These are phyloP conservation scores for Chondrostereum purpureum DNA, from an alignment of 1,284 basidiomycete genomes.

Conservation along the genomic window DNA sequence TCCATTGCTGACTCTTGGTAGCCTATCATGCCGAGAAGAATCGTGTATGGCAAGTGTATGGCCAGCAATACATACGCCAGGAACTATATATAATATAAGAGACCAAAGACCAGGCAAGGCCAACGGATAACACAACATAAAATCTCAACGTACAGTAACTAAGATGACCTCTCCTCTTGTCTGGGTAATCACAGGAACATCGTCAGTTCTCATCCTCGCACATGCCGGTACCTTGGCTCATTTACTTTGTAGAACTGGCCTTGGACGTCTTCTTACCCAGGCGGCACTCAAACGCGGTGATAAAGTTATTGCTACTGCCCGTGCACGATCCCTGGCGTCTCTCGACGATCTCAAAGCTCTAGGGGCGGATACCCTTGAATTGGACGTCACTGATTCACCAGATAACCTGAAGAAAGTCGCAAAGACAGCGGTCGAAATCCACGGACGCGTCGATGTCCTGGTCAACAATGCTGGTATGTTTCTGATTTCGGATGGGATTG, in stretches of 20 bases:
- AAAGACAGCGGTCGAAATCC: conserved; percentile 7
- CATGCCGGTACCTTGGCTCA: neutral
- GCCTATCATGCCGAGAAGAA: too few relatives aligned
- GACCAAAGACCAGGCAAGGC: too few relatives aligned
- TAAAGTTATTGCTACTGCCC: conserved; percentile 19
- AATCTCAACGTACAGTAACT: too few relatives aligned
- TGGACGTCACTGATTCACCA: conserved; percentile 12
- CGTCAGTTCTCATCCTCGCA: conserved; percentile 11
- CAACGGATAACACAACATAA: too few relatives aligned
- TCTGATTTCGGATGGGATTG: conserved; percentile 5
- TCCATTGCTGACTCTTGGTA: too few relatives aligned
- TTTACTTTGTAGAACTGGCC: conserved; percentile 21
- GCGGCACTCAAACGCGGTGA: conserved; percentile 27
- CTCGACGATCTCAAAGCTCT: conserved; percentile 9
- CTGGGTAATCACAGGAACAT: conserved; percentile 24
- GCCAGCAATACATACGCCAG: too few relatives aligned
- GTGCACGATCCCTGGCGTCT: conserved; percentile 5
- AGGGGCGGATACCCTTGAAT: conserved; percentile 12
- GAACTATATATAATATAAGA: too few relatives aligned
- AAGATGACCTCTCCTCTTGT: conserved; percentile 16
- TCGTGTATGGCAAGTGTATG: too few relatives aligned
- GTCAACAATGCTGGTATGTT: conserved; percentile 18
- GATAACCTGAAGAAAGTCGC: conserved; percentile 8
- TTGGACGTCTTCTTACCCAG: conserved; percentile 29
- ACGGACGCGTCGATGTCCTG: conserved; percentile 14